These are phyloP conservation scores for Leishmania major DNA, from an alignment of 208 protist species.

Conservation along the genomic window DNA sequence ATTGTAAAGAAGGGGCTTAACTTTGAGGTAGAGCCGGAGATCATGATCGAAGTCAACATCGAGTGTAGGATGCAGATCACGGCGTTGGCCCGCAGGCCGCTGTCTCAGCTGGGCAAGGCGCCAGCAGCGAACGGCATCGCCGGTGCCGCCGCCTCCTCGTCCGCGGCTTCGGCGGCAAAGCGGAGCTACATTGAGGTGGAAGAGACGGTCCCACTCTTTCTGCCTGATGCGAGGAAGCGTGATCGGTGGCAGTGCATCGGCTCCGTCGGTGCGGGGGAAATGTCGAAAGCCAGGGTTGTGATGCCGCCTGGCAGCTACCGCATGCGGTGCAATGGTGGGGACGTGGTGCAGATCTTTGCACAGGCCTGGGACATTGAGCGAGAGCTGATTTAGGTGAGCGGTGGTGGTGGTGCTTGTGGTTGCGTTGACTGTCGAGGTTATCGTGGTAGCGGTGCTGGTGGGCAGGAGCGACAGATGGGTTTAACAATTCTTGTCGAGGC, in stretches of 20 bases:
- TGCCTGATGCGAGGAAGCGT: background rate
- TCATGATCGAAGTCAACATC: slow-evolving; percentile 63
- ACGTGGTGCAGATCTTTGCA: slow-evolving; percentile 69
- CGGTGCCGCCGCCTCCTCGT: slow-evolving; percentile 10
- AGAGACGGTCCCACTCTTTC: slow-evolving; percentile 29
- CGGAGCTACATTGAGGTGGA: slow-evolving; percentile 44
- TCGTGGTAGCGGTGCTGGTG: background rate
- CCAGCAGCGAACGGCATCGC: slow-evolving; percentile 10
- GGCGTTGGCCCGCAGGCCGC: slow-evolving; percentile 38
- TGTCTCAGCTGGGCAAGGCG: slow-evolving; percentile 1
- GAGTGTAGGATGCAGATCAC: slow-evolving; percentile 78
- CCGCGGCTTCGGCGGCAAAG: slow-evolving; percentile 8
- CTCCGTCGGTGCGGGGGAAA: slow-evolving; percentile 26
- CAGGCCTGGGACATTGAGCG: slow-evolving; percentile 84
- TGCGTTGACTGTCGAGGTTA: background rate
- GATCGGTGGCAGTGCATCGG: slow-evolving; percentile 41
- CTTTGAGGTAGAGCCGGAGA: slow-evolving; percentile 77
- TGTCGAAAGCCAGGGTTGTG: slow-evolving; percentile 54
- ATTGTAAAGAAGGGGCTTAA: slow-evolving; percentile 76
- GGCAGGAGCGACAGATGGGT: background rate
- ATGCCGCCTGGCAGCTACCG: slow-evolving; percentile 72
- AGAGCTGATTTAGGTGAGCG: slow-evolving; percentile 45
- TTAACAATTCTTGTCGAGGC: background rate
- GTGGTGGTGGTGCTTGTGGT: background rate
- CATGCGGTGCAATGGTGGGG: slow-evolving; percentile 51